Evolutionary conservation across 768 basidiomycete genomes (phyloP).

Genomic region (Mycena alexandri): DNA sequence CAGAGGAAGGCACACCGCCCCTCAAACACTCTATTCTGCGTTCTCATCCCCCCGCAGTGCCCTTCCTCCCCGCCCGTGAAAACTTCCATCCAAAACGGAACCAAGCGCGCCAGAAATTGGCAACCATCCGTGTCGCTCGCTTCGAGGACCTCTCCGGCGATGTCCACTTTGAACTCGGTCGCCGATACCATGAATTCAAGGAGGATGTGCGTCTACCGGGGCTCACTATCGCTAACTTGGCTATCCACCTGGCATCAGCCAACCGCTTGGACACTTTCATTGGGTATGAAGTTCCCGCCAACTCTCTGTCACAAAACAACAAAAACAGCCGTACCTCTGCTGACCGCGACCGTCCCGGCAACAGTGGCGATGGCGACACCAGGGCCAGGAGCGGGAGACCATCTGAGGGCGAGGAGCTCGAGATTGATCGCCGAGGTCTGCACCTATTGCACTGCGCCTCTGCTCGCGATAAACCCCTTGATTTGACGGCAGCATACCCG

Average conservation of each 20-base stretch:
- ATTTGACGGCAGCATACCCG: no score
- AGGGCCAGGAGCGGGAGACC: constrained; percentile 63
- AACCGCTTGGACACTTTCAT: no score
- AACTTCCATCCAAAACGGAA: constrained; percentile 99
- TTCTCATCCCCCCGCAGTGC: constrained; percentile 61
- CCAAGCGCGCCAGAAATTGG: constrained; percentile 96
- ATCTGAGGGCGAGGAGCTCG: no score
- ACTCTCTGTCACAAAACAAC: constrained; percentile 52
- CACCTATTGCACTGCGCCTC: no score
- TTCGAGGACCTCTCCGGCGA: constrained; percentile 97
- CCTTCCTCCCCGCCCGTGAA: constrained; percentile 91
- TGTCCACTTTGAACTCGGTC: constrained; percentile 92
- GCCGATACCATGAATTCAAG: constrained; percentile 96
- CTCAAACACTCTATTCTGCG: constrained; percentile 22
- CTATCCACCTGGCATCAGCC: constrained; percentile 54
- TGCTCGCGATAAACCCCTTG: no score
- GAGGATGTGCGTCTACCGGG: constrained; percentile 72
- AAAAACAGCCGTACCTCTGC: constrained; percentile 61
- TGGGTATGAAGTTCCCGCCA: no score
- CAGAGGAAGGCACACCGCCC: constrained; percentile 72
- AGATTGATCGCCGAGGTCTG: no score
- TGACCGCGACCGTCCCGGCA: constrained; percentile 67
- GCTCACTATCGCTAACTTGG: constrained; percentile 35
- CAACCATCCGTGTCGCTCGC: constrained; percentile 86
- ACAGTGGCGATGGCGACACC: constrained; percentile 67